A percentile compares a stretch with the other conserved stretches of the same genome.
phyloP scores from a whole-genome alignment of 176 grass and related monocot species.

The Tuctoria greenei region DNA sequence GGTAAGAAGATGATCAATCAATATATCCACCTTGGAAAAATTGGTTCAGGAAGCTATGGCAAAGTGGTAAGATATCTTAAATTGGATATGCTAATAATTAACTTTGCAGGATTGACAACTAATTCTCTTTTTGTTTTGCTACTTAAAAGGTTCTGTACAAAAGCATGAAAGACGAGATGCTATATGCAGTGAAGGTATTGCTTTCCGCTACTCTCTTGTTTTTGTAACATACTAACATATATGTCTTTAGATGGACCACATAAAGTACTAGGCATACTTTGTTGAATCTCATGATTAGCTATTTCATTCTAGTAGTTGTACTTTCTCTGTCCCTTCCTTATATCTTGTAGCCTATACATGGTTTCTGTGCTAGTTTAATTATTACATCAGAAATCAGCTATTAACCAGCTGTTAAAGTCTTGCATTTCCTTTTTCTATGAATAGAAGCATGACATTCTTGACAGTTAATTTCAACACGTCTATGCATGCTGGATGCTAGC shows the following conservation, averaged over 20 bases:
- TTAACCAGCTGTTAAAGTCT: neutral
- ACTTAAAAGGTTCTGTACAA: constrained; percentile 65
- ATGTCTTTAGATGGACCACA: neutral
- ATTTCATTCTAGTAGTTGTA: neutral
- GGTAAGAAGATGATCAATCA: constrained; percentile 83
- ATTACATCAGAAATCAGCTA: neutral
- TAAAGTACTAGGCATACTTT: neutral
- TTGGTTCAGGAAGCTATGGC: constrained; percentile 86
- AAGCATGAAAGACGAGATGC: constrained; percentile 67
- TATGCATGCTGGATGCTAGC: neutral
- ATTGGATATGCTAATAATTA: constrained; percentile 8
- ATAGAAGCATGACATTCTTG: neutral
- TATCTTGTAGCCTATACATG: neutral
- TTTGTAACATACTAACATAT: neutral
- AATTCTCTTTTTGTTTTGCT: constrained; percentile 10
- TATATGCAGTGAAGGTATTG: constrained; percentile 82
- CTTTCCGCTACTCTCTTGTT: constrained; percentile 9
- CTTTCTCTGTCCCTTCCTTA: neutral
- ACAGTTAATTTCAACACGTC: neutral
- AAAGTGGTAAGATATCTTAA: constrained; percentile 74
- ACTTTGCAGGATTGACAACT: constrained; percentile 5
- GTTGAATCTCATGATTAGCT: neutral
- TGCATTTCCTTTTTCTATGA: neutral
- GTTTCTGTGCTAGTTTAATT: neutral
- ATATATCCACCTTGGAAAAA: constrained; percentile 71